Base-by-base conservation (phyloP, 2,329 filamentous ascomycete species). In the Cercospora brassicicola region DNA sequence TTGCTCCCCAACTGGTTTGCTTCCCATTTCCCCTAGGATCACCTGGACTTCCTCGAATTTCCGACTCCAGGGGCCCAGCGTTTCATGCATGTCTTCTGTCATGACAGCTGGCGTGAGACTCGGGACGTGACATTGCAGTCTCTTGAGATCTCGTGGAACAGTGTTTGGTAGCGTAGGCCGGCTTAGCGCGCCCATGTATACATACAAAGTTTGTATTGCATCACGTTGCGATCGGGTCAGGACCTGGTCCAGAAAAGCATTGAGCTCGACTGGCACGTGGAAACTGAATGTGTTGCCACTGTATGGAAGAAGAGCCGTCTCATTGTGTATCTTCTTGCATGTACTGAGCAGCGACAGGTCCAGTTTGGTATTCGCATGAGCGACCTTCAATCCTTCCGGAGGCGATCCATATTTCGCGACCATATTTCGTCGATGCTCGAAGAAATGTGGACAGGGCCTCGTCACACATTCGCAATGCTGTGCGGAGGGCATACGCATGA, bases 271-370 rank as follows among this genome's bases (percentile, higher is more conserved):
- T 23, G 65, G 65, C 20, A 64, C 42, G 18, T 66, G 60, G 56
- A 70, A 70, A 5, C 57, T 64, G 51, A 71, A 71, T 3, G 64
- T 68, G 30, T 68, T 71, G 8, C 66, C 59, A 20, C 53, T 66
- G 30, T 68, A 70, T 8, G 70, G 68, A 2, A 68, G 48, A 2
- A 69, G 39, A 23, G 70, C 61, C 1, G 68, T 64, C 10, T 70
- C 70, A n/a, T 65, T 66, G 48, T 72, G 59, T 39, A 70, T 67
- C 45, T 60, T 64, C 26, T 55, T 59, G 28, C 66, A 68, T 4
- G 61, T 66, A 13, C 48, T 59, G 13, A 70, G 62, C 26, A 72
- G 62, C 33, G 51, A 45, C 10, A 68, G 62, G 31, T 71, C 56
- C 13, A 67, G 62, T 45, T 69, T 68, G 7, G 69, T 67, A 13